Evolutionary conservation across 345 rosid genomes (phyloP).

Genomic region (Syzygium aromaticum): DNA sequence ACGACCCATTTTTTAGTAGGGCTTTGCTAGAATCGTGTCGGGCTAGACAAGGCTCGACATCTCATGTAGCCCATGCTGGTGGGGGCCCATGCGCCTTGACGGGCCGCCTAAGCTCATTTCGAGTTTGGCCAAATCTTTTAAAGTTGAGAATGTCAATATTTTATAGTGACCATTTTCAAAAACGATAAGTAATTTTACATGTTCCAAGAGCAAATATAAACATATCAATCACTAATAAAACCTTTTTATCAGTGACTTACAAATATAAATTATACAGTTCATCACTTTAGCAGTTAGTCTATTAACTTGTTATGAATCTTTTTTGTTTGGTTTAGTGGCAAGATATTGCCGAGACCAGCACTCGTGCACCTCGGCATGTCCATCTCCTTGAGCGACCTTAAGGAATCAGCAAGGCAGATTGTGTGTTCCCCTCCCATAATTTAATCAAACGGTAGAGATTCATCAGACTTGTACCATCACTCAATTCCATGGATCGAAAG

Average conservation of each 20-base stretch:
- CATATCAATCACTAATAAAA: not conserved
- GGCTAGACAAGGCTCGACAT: no score
- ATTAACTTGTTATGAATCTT: no score
- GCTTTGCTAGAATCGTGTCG: rapidly evolving
- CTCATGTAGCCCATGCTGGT: not conserved
- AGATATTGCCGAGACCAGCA: no score
- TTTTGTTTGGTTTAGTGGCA: no score
- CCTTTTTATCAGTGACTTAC: not conserved
- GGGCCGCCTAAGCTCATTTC: not conserved
- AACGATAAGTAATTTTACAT: not conserved
- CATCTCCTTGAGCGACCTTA: no score
- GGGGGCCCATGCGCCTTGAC: not conserved
- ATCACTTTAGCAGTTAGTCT: not conserved
- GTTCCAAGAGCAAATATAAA: not conserved
- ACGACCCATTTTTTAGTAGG: not conserved
- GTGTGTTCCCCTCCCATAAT: no score
- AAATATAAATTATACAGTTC: not conserved
- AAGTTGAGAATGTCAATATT: not conserved
- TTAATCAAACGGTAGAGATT: no score
- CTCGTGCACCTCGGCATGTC: no score
- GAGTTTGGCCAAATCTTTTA: not conserved
- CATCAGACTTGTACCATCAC: not conserved
- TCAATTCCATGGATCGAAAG: not conserved
- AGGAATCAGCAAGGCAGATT: no score
- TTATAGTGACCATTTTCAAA: not conserved